Percentiles rank a stretch among this genome's conserved stretches.
Evolutionary conservation across 306 rosid genomes (phyloP).

Genomic region (Glycine soja): DNA sequence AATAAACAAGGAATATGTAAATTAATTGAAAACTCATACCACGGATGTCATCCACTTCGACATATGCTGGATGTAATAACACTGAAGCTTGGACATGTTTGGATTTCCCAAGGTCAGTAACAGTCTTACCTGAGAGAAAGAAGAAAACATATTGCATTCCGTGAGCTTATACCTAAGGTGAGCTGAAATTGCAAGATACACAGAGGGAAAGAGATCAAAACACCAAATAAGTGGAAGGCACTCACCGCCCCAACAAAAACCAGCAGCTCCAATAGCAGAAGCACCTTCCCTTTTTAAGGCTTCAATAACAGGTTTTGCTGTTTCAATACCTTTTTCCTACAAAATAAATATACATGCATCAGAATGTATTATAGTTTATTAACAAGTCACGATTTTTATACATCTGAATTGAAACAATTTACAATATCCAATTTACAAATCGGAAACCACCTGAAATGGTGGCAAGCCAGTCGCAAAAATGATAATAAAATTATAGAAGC

Average conservation of each 20-base stretch:
- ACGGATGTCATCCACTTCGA: constrained; percentile 61
- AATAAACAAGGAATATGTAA: constrained; percentile 1
- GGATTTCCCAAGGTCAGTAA: constrained; percentile 54
- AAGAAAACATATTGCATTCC: background rate
- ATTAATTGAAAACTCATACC: constrained; percentile 53
- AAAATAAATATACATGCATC: background rate
- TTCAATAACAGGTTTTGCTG: constrained; percentile 60
- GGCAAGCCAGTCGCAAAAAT: background rate
- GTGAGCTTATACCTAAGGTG: background rate
- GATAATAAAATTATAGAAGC: background rate
- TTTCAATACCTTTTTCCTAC: constrained; percentile 66
- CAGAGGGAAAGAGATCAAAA: background rate
- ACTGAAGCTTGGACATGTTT: constrained; percentile 59
- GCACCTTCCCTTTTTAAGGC: constrained; percentile 59
- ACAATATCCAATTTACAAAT: background rate
- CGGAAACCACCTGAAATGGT: constrained; percentile 1
- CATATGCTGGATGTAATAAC: constrained; percentile 68
- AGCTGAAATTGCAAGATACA: background rate
- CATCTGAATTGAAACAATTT: background rate
- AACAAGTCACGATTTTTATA: background rate
- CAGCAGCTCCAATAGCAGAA: constrained; percentile 70
- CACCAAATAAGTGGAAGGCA: constrained; percentile 10
- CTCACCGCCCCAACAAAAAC: constrained; percentile 89
- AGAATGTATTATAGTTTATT: background rate
- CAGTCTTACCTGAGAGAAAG: constrained; percentile 65